Evolutionary conservation across 2,329 filamentous ascomycete species (phyloP).

Genomic region (Juglanconis sp.): DNA sequence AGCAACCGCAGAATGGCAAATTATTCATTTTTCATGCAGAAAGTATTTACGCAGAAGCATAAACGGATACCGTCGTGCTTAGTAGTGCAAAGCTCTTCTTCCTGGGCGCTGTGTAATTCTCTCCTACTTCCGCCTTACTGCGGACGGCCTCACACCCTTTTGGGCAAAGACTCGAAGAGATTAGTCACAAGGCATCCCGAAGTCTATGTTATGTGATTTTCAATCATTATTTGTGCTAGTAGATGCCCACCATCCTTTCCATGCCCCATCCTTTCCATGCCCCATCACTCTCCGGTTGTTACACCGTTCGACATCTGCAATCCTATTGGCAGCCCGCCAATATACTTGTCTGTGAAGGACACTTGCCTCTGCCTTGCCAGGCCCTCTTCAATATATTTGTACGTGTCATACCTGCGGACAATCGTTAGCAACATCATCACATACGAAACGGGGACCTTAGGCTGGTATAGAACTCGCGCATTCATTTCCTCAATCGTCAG

Average conservation of each 20-base stretch:
- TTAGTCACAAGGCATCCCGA: no score
- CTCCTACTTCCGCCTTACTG: no score
- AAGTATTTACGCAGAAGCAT: no score
- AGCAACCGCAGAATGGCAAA: neutral
- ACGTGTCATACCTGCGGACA: conserved; percentile 52
- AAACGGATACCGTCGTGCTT: no score
- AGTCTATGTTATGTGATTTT: neutral
- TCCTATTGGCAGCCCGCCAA: conserved; percentile 44
- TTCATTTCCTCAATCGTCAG: conserved; percentile 71
- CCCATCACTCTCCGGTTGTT: conserved; percentile 10
- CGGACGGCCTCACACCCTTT: no score
- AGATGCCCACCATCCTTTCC: neutral
- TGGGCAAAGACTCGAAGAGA: no score
- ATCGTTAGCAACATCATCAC: neutral
- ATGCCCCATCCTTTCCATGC: neutral
- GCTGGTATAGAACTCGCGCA: conserved; percentile 37
- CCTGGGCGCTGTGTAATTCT: no score
- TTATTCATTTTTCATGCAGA: neutral
- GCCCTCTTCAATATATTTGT: conserved; percentile 51
- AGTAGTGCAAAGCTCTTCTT: no score
- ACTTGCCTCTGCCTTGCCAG: conserved; percentile 33
- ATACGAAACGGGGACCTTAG: fast-evolving
- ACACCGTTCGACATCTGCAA: conserved; percentile 49
- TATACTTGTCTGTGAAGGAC: conserved; percentile 35
- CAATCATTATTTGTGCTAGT: neutral